phyloP scores from a whole-genome alignment of 2,329 filamentous ascomycete genomes.

The Fusarium anthophilum region DNA sequence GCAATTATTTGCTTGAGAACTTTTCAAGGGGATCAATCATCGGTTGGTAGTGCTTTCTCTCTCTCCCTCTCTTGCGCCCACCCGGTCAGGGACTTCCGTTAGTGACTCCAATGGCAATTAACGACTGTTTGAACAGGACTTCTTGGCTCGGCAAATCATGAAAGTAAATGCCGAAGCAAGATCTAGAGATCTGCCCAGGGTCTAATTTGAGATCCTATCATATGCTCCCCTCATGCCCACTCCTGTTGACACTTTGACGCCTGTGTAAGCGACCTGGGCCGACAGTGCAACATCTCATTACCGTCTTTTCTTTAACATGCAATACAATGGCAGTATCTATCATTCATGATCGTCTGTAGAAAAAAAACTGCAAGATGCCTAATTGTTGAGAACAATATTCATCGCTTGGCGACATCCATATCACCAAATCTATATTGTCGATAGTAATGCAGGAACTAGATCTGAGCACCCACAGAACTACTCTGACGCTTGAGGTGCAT shows the following conservation, averaged over 20 bases:
- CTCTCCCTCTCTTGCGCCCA: background rate
- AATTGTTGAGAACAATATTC: background rate
- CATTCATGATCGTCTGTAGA: background rate
- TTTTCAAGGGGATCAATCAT: background rate
- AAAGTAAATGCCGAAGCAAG: background rate
- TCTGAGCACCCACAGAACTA: background rate
- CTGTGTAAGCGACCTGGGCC: conserved; percentile 17
- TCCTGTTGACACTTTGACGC: background rate
- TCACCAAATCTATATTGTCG: background rate
- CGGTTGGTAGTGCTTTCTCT: background rate
- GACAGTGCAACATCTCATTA: background rate
- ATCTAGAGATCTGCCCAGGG: background rate
- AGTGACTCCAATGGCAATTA: background rate
- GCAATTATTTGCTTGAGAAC: background rate
- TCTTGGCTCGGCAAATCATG: background rate
- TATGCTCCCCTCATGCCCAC: background rate
- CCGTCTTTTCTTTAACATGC: conserved; percentile 1
- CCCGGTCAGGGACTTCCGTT: background rate
- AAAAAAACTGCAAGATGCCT: background rate
- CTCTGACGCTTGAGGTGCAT: background rate
- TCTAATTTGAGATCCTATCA: background rate
- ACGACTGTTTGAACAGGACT: background rate
- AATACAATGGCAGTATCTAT: background rate
- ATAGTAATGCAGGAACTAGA: background rate
- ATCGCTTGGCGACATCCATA: background rate